These are phyloP conservation scores for Hypoxylon sp. DNA, from an alignment of 2,329 filamentous ascomycete species.

Conservation along the genomic window DNA sequence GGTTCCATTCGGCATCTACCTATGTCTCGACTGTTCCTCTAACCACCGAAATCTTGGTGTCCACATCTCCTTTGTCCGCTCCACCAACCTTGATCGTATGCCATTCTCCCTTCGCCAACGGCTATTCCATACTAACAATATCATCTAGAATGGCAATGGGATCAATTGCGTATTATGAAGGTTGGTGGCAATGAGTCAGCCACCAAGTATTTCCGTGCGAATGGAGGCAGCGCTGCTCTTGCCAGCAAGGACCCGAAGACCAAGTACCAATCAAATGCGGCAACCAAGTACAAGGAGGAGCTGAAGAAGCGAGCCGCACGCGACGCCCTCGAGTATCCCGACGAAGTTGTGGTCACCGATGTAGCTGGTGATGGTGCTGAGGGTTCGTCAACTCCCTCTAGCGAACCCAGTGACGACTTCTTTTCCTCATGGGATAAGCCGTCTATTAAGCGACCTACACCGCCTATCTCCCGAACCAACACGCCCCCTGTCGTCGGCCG, in stretches of 20 bases:
- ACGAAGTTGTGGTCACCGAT: constrained; percentile 88
- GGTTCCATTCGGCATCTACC: constrained; percentile 95
- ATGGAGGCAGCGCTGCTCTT: constrained; percentile 92
- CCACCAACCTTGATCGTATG: constrained; percentile 98
- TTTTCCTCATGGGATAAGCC: constrained; percentile 99
- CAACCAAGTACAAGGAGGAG: constrained; percentile 98
- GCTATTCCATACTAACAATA: constrained; percentile 47
- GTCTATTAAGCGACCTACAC: constrained; percentile 94
- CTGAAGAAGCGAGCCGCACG: constrained; percentile 86
- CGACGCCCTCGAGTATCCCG: constrained; percentile 88
- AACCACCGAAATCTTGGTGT: constrained; percentile 98
- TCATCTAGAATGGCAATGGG: constrained; percentile 94
- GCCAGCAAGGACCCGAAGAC: constrained; percentile 97
- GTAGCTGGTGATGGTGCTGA: constrained; percentile 69
- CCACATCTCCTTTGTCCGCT: constrained; percentile 98
- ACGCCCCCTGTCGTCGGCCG: constrained; percentile 87
- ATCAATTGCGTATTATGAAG: constrained; percentile 97
- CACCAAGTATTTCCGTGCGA: constrained; percentile 97
- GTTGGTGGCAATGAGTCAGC: constrained; percentile 98
- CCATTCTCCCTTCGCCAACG: constrained; percentile 46
- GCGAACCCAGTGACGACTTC: constrained; percentile 91
- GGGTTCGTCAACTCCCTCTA: constrained; percentile 81
- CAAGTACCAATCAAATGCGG: constrained; percentile 95
- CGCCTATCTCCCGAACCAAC: constrained; percentile 88
- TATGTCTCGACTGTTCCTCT: constrained; percentile 97